Conservation (phyloP, 177 flowering plant species). For the Vitis hybrid region DNA sequence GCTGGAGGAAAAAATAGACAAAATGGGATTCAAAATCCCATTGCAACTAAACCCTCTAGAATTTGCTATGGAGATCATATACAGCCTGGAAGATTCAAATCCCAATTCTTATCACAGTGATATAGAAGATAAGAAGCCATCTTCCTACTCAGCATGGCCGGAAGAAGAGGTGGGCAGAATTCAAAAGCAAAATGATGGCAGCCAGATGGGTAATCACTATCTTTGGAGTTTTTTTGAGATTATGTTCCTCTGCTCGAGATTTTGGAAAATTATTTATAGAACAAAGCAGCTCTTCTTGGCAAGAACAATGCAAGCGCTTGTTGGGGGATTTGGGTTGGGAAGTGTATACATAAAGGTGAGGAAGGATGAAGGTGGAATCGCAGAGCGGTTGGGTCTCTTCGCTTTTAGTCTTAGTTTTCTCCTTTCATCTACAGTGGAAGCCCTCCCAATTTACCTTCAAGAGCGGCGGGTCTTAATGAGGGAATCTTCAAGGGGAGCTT, state of each 20-base stretch:
- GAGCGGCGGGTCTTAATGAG: constrained; percentile 83
- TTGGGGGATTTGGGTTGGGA: constrained; percentile 84
- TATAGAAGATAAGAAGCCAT: constrained; percentile 6
- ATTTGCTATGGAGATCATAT: constrained; percentile 80
- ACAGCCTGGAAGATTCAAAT: constrained; percentile 39
- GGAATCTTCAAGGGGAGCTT: constrained; percentile 83
- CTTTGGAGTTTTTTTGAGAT: constrained; percentile 45
- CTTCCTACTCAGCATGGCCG: constrained; percentile 26
- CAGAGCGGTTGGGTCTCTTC: constrained; percentile 79
- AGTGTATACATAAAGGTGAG: constrained; percentile 69
- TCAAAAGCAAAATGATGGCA: not conserved
- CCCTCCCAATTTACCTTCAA: constrained; percentile 90
- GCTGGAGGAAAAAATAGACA: constrained; percentile 58
- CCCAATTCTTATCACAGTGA: constrained; percentile 1
- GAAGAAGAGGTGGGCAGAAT: constrained; percentile 15
- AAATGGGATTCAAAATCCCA: constrained; percentile 64
- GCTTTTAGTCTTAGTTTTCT: constrained; percentile 94
- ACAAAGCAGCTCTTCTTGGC: constrained; percentile 88
- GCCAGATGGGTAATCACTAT: not conserved
- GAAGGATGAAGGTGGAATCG: constrained; percentile 65
- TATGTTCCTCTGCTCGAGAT: constrained; percentile 58
- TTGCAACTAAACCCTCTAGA: constrained; percentile 70
- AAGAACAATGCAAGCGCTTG: constrained; percentile 87
- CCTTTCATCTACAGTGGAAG: constrained; percentile 92
- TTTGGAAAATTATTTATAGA: constrained; percentile 81